Base-by-base conservation (phyloP, 345 rosid genomes). In the Euphorbia peplus region DNA sequence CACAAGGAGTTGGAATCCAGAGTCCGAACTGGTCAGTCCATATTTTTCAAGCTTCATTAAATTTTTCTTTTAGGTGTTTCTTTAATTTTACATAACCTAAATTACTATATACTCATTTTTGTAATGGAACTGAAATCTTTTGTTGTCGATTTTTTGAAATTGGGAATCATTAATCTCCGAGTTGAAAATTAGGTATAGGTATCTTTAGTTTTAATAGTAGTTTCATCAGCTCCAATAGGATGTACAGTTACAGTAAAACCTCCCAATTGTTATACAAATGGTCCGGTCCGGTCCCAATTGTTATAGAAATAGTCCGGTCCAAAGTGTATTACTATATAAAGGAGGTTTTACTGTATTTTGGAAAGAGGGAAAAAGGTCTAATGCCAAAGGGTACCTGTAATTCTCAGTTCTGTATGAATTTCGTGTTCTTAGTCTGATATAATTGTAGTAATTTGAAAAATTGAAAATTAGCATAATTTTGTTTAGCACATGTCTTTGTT, bases 1-100 rank as follows among this genome's bases (percentile, higher is more conserved):
- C 93, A 89, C 73, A 95, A 89, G 71, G 99, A 95, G 60, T 88
- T 91, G 63, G 96, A 95, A 62, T 72, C 93, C 52, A 78, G 95
- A 71, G 91, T 89, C 50, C 92, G 96, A 73, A 37, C 89, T 73
- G 96, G 98, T 91, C 60, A 50, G 30, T 25, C 2, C 15, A 32
- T 9, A 5, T 61, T 25, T 48, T 57, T 48, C 60, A 52, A n/a
- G 29, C 35, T 14, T 62, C 29, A 11, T 10, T n/a, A 5, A 3
- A 24, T 15, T 41, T 8, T 11, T 21, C n/a, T 39, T 19, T 6
- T 6, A 11, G 0, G 7, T 26, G 22, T 39, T 39, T 12, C 28
- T 61, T 61, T 12, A 5, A 2, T 61, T 39, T 61, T 39, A 24
- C 47, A 39, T 19, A 4, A 22, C 12, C 44, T 13, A 61, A 12